These are phyloP conservation scores for Capsicum chinense DNA, from an alignment of 257 asterid species.

Conservation along the genomic window DNA sequence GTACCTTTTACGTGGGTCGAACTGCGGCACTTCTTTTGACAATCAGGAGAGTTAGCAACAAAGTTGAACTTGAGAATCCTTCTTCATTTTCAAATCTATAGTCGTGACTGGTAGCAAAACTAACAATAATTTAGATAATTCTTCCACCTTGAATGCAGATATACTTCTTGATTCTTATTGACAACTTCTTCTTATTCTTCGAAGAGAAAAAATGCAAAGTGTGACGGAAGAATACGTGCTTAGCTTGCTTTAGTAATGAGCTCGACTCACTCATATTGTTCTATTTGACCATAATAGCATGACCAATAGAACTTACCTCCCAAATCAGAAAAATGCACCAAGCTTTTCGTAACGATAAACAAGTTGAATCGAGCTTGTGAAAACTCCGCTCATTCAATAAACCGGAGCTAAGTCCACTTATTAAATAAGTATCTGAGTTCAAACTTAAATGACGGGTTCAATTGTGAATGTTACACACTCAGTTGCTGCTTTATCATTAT, in stretches of 20 bases:
- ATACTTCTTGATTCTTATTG: neutral
- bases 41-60: slow-evolving; percentile 36
- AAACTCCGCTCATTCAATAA: neutral
- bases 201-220: neutral
- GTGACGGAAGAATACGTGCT: neutral
- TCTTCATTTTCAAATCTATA: neutral
- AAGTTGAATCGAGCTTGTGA: neutral
- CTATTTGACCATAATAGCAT: neutral
- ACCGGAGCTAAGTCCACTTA: neutral
- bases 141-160: neutral
- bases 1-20: slow-evolving; percentile 41
- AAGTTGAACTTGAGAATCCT: slow-evolving; percentile 39
- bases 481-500: neutral
- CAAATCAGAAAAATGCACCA: neutral
- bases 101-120: neutral
- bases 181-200: neutral
- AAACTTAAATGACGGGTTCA: neutral
- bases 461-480: neutral
- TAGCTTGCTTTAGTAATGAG: neutral
- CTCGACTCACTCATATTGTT: neutral
- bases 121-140: neutral
- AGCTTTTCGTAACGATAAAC: slow-evolving; percentile 1
- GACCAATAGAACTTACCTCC: neutral
- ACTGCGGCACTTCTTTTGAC: slow-evolving; percentile 33
- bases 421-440: neutral